Evolutionary conservation across 352 stramenopile species (phyloP).

Genomic region (Phytophthora chlamydospora): DNA sequence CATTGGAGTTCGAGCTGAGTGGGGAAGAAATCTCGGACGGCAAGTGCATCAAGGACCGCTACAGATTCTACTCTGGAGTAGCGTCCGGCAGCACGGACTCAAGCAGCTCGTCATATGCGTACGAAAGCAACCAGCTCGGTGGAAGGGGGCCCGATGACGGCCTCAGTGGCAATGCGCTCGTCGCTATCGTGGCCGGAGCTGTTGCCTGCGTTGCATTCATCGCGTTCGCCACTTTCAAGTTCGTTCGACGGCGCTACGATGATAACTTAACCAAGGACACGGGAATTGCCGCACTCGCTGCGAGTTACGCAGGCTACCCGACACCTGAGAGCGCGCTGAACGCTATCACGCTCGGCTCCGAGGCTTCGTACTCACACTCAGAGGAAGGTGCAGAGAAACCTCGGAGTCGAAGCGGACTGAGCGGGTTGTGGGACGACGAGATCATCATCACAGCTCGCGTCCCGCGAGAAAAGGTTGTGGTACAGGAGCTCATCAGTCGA

Average conservation of each 20-base stretch:
- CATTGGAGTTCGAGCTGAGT: slow-evolving; percentile 18
- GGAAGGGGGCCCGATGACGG: neutral
- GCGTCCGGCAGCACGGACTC: slow-evolving; percentile 11
- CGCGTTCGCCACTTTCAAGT: slow-evolving; percentile 33
- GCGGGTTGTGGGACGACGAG: slow-evolving; percentile 44
- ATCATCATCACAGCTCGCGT: slow-evolving; percentile 43
- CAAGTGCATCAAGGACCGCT: slow-evolving; percentile 28
- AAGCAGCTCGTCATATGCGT: slow-evolving; percentile 16
- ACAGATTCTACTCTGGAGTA: slow-evolving; percentile 33
- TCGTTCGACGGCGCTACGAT: slow-evolving; percentile 21
- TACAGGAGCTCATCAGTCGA: slow-evolving; percentile 38
- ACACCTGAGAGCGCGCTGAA: slow-evolving; percentile 34
- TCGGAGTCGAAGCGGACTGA: slow-evolving; percentile 17
- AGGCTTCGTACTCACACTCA: slow-evolving; percentile 37
- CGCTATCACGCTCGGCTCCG: slow-evolving; percentile 32
- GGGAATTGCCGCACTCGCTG: slow-evolving; percentile 30
- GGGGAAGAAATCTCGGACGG: slow-evolving; percentile 18
- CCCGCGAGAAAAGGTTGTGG: slow-evolving; percentile 37
- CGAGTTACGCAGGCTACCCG: slow-evolving; percentile 39
- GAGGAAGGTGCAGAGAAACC: slow-evolving; percentile 19
- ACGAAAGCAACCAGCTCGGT: slow-evolving; percentile 18
- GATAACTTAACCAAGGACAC: slow-evolving; percentile 28
- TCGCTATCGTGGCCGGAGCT: slow-evolving; percentile 23
- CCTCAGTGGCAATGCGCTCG: slow-evolving; percentile 13
- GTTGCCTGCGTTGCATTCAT: slow-evolving; percentile 27